These are phyloP conservation scores for Cicer yamashitae DNA, from an alignment of 306 rosid genomes.

Conservation along the genomic window DNA sequence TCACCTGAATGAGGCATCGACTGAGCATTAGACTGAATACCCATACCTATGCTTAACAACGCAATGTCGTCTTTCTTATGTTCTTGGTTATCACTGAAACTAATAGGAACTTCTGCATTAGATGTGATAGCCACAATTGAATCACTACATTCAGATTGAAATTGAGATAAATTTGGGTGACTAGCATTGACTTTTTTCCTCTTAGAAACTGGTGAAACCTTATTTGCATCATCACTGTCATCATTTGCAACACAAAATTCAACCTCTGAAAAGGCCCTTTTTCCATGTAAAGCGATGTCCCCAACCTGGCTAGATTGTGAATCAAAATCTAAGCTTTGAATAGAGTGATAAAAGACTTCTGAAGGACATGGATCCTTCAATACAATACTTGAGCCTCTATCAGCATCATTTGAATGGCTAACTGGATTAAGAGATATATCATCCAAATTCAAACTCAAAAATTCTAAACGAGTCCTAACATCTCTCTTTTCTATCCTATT, in stretches of 20 bases:
- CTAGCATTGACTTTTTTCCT: conserved; percentile 53
- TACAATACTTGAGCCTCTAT: conserved; percentile 45
- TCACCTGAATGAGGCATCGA: conserved; percentile 51
- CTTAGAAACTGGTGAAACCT: conserved; percentile 45
- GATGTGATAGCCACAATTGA: conserved; percentile 48
- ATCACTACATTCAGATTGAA: conserved; percentile 49
- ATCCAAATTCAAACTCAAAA: conserved; percentile 49
- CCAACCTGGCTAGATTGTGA: conserved; percentile 45
- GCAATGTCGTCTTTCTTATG: conserved; percentile 49
- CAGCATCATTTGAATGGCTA: conserved; percentile 43
- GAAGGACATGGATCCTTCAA: conserved; percentile 49
- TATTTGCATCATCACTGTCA: conserved; percentile 42
- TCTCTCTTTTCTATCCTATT: conserved; percentile 50
- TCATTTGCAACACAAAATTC: conserved; percentile 44
- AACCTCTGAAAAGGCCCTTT: conserved; percentile 47
- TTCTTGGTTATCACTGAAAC: conserved; percentile 47
- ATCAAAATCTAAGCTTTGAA: conserved; percentile 52
- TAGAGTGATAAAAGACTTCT: conserved; percentile 51
- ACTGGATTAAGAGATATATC: conserved; percentile 44
- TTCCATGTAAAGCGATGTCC: conserved; percentile 42
- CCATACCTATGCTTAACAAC: conserved; percentile 44
- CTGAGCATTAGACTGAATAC: conserved; percentile 39
- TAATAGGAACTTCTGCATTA: conserved; percentile 49
- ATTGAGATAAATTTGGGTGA: conserved; percentile 37
- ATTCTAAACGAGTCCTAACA: conserved; percentile 46